A percentile compares a stretch with the other conserved stretches of the same genome.
phyloP scores from a whole-genome alignment of 768 basidiomycete genomes.

The Clathrus columnatus region DNA sequence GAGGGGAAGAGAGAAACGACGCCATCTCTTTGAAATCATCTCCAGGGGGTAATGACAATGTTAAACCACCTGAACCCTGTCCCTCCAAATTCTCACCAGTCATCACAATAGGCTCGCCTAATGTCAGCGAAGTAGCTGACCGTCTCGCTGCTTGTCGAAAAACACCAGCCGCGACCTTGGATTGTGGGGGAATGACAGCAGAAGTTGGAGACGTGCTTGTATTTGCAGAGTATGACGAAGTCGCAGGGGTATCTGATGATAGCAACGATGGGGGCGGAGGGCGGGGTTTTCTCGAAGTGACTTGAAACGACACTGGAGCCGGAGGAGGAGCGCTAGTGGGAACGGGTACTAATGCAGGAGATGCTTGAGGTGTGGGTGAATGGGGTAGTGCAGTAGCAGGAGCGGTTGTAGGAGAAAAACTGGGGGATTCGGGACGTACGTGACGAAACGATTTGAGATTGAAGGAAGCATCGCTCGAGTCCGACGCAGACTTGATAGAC shows the following conservation, averaged over 20 bases:
- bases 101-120: not conserved
- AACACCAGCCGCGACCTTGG: constrained; percentile 1
- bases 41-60: not conserved
- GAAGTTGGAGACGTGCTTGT: not conserved
- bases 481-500: constrained; percentile 18
- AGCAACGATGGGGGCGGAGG: not conserved
- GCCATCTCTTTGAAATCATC: not conserved
- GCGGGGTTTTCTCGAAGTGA: constrained; percentile 6
- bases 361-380: not conserved
- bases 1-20: not conserved
- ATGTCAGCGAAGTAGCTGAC: constrained; percentile 3
- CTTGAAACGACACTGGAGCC: constrained; percentile 7
- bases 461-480: constrained; percentile 38
- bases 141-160: constrained; percentile 10
- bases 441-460: constrained; percentile 71
- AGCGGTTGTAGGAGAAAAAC: not conserved
- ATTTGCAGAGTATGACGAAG: not conserved
- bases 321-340: constrained; percentile 2
- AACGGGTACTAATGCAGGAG: not conserved
- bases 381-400: not conserved
- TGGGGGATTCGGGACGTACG: constrained; percentile 39
- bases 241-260: not conserved
- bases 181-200: not conserved
- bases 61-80: not conserved
- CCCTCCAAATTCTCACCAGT: not conserved